Conservation (phyloP, 2,329 filamentous ascomycete genomes). For the Rugonectria rugulosa region DNA sequence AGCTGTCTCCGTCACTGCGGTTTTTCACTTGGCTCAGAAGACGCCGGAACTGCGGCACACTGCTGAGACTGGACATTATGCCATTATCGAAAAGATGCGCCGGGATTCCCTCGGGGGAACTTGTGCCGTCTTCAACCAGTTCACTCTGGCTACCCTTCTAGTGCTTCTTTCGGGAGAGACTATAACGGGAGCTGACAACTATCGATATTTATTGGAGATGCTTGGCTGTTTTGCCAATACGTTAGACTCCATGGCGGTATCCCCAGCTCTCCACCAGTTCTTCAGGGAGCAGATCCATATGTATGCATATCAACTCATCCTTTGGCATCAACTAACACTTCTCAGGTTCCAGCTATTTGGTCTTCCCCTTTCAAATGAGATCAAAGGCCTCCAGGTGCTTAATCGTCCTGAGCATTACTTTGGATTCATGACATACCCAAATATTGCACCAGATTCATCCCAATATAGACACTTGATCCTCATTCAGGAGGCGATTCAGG, state of each 20-base stretch:
- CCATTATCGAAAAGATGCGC: conserved; percentile 46
- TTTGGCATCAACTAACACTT: neutral
- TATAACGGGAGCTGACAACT: conserved; percentile 50
- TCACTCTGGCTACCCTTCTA: conserved; percentile 47
- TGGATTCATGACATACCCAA: conserved; percentile 38
- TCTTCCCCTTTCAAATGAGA: conserved; percentile 37
- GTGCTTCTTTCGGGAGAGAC: conserved; percentile 51
- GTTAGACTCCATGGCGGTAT: conserved; percentile 29
- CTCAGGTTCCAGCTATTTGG: conserved; percentile 44
- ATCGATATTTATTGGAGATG: conserved; percentile 46
- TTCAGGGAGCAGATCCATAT: conserved; percentile 44
- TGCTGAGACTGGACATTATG: conserved; percentile 45
- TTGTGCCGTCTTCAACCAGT: conserved; percentile 45
- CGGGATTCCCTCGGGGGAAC: conserved; percentile 39
- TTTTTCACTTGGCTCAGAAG: conserved; percentile 47
- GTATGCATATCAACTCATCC: conserved; percentile 25
- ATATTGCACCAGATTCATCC: conserved; percentile 27
- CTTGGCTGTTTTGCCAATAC: conserved; percentile 41
- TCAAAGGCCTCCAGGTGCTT: conserved; percentile 37
- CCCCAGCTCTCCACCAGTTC: conserved; percentile 32
- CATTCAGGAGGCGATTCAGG: conserved; percentile 35
- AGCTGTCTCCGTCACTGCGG: conserved; percentile 49
- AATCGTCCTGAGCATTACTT: conserved; percentile 35
- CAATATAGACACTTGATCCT: conserved; percentile 28
- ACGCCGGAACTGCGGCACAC: conserved; percentile 39